Evolutionary conservation across 1,139 yeast species (phyloP), one percentile per base, ranked within the genome.

Genomic region (Yamadazyma blattariae): DNA sequence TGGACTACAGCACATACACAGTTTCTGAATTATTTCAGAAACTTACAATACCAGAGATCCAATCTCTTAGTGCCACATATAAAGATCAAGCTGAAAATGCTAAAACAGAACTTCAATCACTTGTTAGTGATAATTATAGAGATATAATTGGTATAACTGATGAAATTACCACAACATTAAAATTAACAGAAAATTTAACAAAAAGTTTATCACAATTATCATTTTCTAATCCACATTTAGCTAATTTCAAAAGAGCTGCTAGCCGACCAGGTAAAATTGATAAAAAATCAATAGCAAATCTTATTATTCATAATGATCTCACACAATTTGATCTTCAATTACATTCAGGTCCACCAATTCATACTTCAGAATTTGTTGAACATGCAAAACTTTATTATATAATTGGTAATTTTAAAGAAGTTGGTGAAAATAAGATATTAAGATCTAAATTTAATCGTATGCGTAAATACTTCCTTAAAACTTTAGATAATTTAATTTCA

Each of bases 91-190:
- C 45, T 2, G 36, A 42, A 11, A 42, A 46, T 15, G 51, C 61
- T 29, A 56, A 64, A 43, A 50, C 56, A 12, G 77, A 77, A 34
- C 61, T 83, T 20, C 76, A 83, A 38, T 48, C 60, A 2, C 61
- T 82, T 30, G 88, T 84, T 9, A 87, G 89, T 3, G 61, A 61
- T 27, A 78, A 81, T 51, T 83, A 82, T 54, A 64, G 86, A 36
- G 89, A 83, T 46, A 62, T 84, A 47, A 67, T 84, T 25, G 64
- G 73, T 26, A 82, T 84, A 6, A 86, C 90, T 1, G 89, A 83
- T 48, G 77, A 78, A 40, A 80, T 84, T 25, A 74, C 73, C 27
- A 59, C 59, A 6, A 79, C 82, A 79, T 66, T 75, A 43, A 49
- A 51, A 2, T 47, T 66, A 9, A 66, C 77, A 1, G 45, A 47